Base-by-base conservation (phyloP, 176 grass and related monocot genomes). In the Puya raimondii region DNA sequence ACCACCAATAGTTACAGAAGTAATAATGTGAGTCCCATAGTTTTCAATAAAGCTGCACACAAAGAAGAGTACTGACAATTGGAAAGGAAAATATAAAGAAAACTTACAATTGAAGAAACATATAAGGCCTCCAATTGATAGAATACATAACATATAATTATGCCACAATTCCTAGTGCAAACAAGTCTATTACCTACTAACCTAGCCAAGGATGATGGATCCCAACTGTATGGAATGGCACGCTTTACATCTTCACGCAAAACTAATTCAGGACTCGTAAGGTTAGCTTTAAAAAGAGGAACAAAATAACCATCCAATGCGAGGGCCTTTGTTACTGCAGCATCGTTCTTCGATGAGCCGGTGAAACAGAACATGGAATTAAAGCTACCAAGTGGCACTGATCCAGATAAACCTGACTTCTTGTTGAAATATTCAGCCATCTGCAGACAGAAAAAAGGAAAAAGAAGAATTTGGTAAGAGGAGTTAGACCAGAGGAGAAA, bases 151-250 rank as follows among this genome's bases (percentile, higher is more conserved):
- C 48, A 17, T 52, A 64, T 64, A 56, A 53, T 12, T 49, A 61
- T 71, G 57, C 75, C 67, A 80, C 63, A 81, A 80, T 87, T 80
- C 77, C 87, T 77, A 84, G 70, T 64, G 81, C 68, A 85, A 93
- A 79, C 72, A 90, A 88, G 86, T 85, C 74, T 86, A 90, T 90
- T 90, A 99, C 94, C 94, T 91, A 99, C 94, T 99, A 82, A 99
- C 94, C 94, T 99, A 87, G 94, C 94, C 89, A 99, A 88, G 77
- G 85, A 72, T 66, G 86, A 76, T 23, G 94, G 90, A 76, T 99
- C 90, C 94, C 94, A 99, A 64, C 53, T 76, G 73, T 74, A 63
- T 72, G 94, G 94, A 84, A 99, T 84, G 15, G 87, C 82, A 6
- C 2, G 74, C 75, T 81, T 91, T 63, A 94, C 67, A 42, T 82